Evolutionary conservation across 164 flowering plant genomes (phyloP).

Genomic region (Stephania japonica): DNA sequence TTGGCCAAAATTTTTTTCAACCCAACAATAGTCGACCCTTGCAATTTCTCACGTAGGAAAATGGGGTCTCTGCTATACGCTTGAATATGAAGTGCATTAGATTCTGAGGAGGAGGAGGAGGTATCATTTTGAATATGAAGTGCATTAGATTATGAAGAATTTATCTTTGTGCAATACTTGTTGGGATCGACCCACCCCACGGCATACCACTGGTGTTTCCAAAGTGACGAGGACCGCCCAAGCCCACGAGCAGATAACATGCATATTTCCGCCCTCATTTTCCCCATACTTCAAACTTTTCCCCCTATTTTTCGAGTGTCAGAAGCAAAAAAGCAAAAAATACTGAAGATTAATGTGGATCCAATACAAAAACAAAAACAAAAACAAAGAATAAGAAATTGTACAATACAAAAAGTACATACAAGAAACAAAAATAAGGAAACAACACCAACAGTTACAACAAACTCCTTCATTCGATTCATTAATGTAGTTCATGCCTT

Average conservation of each 20-base stretch:
- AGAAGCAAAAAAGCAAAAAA: too few species aligned
- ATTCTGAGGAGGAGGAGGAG: constrained; percentile 25
- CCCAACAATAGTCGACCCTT: constrained; percentile 56
- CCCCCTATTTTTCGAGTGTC: neutral
- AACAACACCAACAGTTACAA: too few species aligned
- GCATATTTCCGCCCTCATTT: constrained; percentile 56
- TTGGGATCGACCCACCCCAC: constrained; percentile 89
- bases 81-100: constrained; percentile 48
- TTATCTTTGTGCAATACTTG: constrained; percentile 69
- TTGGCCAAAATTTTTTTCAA: constrained; percentile 66
- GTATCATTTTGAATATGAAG: constrained; percentile 47
- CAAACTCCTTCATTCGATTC: too few species aligned
- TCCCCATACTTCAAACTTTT: constrained; percentile 35
- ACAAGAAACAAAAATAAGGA: too few species aligned
- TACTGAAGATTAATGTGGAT: too few species aligned
- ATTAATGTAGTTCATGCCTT: too few species aligned
- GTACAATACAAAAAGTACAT: too few species aligned
- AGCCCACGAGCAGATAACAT: constrained; percentile 78
- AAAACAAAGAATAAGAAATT: too few species aligned
- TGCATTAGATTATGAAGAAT: constrained; percentile 70
- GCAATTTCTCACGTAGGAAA: constrained; percentile 66
- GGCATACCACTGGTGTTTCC: constrained; percentile 88
- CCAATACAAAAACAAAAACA: too few species aligned
- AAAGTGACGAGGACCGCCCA: constrained; percentile 44
- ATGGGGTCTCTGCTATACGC: constrained; percentile 82